phyloP scores from a whole-genome alignment of 768 basidiomycete species.

The Xerocomus spinulosus region DNA sequence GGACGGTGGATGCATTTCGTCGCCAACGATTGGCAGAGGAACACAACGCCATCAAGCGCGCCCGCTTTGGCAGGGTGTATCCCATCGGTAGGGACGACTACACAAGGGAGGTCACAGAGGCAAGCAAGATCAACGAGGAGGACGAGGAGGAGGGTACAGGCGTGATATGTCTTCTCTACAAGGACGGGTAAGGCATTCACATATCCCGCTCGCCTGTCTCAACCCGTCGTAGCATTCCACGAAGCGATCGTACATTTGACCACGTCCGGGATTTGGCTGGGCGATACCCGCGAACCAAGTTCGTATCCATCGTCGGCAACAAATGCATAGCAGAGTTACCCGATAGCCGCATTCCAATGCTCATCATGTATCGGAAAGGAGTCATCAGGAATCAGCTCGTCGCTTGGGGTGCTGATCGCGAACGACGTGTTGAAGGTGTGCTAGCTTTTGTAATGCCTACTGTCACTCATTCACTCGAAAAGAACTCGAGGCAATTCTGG shows the following conservation, averaged over 20 bases:
- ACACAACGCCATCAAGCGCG: conserved; percentile 49
- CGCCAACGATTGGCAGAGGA: conserved; percentile 63
- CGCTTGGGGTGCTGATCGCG: conserved; percentile 77
- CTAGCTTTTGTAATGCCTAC: neutral
- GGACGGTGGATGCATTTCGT: conserved; percentile 63
- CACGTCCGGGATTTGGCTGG: conserved; percentile 70
- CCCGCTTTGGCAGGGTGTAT: conserved; percentile 78
- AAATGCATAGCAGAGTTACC: conserved; percentile 97
- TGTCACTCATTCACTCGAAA: conserved; percentile 2
- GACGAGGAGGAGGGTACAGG: conserved; percentile 78
- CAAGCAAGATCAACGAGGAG: conserved; percentile 66
- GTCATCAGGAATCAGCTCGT: conserved; percentile 82
- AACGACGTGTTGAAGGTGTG: conserved; percentile 74
- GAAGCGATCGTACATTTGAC: conserved; percentile 69
- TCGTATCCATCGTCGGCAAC: conserved; percentile 90
- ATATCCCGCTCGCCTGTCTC: neutral
- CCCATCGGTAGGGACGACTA: conserved; percentile 93
- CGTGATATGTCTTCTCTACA: conserved; percentile 92
- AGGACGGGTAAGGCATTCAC: conserved; percentile 70
- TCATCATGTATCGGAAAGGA: conserved; percentile 91
- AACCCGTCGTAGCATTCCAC: conserved; percentile 54
- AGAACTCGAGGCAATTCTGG: conserved; percentile 71
- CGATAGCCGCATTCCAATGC: conserved; percentile 84
- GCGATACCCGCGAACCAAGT: conserved; percentile 89
- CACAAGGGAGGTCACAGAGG: conserved; percentile 91